Conservation (phyloP, 169 alveolate genomes). For the Plasmodium chabaudi region DNA sequence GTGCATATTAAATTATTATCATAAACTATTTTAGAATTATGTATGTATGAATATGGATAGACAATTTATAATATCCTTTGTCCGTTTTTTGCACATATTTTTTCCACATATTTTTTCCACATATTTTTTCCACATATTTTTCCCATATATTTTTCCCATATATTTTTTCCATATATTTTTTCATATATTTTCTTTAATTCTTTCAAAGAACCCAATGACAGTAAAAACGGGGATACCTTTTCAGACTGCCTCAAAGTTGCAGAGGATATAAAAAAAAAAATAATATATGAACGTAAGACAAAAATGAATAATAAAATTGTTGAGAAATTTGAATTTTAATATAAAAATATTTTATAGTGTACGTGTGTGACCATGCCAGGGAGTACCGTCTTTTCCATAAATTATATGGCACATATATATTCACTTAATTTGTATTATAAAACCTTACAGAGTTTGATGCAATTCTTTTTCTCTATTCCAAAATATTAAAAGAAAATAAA, state of each 20-base stretch:
- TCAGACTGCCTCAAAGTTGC: slow-evolving; percentile 28
- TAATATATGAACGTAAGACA: slow-evolving; percentile 43
- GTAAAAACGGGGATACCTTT: background rate
- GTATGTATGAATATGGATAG: too few relatives aligned
- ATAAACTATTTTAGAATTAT: too few relatives aligned
- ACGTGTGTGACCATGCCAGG: too few relatives aligned
- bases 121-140: too few relatives aligned
- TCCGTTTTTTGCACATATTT: background rate
- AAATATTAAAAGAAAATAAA: slow-evolving; percentile 35
- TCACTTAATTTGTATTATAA: too few relatives aligned
- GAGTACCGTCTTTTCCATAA: too few relatives aligned
- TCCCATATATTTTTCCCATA: too few relatives aligned
- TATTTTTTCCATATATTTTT: background rate
- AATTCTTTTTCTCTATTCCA: slow-evolving; percentile 17
- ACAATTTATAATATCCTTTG: background rate
- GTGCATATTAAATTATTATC: too few relatives aligned
- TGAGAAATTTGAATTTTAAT: too few relatives aligned
- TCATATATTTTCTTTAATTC: background rate
- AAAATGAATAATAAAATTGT: background rate
- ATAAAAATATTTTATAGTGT: too few relatives aligned
- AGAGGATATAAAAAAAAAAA: slow-evolving; percentile 27
- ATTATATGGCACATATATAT: too few relatives aligned
- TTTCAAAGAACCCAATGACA: slow-evolving; percentile 26
- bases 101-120: too few relatives aligned
- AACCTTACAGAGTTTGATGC: slow-evolving; percentile 15